Conservation (phyloP, 2,329 filamentous ascomycete genomes). For the Nemania serpens region DNA sequence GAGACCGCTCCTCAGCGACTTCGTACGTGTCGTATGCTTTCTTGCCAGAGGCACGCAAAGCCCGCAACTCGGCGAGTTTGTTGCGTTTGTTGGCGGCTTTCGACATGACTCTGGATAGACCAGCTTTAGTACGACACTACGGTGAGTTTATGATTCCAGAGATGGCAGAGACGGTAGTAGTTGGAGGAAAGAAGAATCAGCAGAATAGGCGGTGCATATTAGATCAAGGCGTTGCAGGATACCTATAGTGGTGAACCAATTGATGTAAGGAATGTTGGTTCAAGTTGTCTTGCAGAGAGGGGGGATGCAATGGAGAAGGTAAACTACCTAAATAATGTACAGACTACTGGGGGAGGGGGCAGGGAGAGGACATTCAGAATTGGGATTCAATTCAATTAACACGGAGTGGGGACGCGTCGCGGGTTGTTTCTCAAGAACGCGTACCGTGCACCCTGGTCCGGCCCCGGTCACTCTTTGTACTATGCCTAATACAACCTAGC, state of each 20-base stretch:
- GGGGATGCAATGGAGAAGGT: too few species aligned
- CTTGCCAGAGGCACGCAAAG: conserved; percentile 85
- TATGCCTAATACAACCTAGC: too few species aligned
- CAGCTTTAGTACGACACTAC: background rate
- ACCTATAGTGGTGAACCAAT: too few species aligned
- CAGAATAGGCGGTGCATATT: too few species aligned
- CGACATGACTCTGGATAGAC: conserved; percentile 44
- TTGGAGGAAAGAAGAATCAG: background rate
- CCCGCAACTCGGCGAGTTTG: conserved; percentile 77
- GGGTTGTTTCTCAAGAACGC: conserved; percentile 28
- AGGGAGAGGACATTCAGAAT: too few species aligned
- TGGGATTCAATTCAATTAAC: conserved; percentile 19
- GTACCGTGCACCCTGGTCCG: too few species aligned
- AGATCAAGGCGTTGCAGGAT: too few species aligned
- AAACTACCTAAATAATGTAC: too few species aligned
- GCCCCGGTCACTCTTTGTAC: too few species aligned
- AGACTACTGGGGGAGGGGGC: too few species aligned
- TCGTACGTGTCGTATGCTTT: conserved; percentile 88
- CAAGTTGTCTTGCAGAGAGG: too few species aligned
- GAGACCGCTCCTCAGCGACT: conserved; percentile 77
- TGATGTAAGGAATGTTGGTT: too few species aligned
- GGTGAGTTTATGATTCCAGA: background rate
- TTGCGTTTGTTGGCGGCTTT: conserved; percentile 49
- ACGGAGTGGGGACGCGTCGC: conserved; percentile 36
- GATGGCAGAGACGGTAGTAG: background rate